These are phyloP conservation scores for Coemansia sp. DNA, from an alignment of 192 early-diverging fungal species.

Conservation along the genomic window DNA sequence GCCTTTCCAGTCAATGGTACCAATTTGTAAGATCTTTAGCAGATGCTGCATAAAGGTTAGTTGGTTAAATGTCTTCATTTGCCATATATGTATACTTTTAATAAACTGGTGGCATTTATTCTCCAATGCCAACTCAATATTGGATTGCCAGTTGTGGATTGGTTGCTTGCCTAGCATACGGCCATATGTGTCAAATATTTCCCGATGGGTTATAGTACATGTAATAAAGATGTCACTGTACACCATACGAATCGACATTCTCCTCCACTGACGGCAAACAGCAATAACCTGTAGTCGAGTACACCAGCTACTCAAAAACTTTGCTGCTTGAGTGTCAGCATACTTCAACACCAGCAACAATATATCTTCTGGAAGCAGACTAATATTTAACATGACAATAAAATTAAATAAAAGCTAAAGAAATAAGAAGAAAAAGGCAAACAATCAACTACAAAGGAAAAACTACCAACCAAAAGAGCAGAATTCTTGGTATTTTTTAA, in stretches of 20 bases:
- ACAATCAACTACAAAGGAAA: background rate
- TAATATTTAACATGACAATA: background rate
- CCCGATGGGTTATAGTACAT: background rate
- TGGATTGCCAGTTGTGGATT: background rate
- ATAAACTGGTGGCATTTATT: background rate
- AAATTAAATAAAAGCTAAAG: conserved; percentile 3
- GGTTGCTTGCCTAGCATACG: background rate
- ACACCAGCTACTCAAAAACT: background rate
- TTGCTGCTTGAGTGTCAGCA: background rate
- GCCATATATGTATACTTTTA: background rate
- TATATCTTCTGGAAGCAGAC: background rate
- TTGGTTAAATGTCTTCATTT: background rate
- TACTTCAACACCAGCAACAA: background rate
- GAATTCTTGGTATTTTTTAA: background rate
- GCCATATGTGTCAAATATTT: background rate
- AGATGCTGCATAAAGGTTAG: background rate
- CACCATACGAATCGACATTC: background rate
- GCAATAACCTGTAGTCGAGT: background rate
- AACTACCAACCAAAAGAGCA: background rate
- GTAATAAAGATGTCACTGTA: background rate
- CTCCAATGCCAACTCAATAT: background rate
- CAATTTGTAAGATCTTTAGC: background rate
- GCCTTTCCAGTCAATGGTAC: background rate
- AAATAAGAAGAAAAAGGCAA: background rate
- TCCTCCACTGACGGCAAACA: background rate